Evolutionary conservation across 2,329 filamentous ascomycete genomes (phyloP), one percentile per base, ranked within the genome.

Genomic region (Curvularia lunata): DNA sequence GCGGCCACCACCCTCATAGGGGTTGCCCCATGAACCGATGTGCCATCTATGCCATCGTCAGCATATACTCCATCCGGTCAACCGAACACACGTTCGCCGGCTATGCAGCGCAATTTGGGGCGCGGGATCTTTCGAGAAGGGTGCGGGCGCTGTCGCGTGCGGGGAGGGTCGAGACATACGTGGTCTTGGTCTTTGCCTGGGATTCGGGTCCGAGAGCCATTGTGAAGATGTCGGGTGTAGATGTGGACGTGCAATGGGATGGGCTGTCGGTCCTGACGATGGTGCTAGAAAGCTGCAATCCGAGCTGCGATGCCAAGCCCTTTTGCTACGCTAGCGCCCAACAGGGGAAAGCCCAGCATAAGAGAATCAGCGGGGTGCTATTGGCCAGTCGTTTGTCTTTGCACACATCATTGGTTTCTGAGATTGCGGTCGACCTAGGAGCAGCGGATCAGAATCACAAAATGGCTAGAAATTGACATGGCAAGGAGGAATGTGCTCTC

Each of bases 11-110:
- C 69, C 73, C 72, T 80, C 71, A 64, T 74, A 74, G 32, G 74
- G 74, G 67, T 76, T 75, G 50, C 74, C 74, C 74, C 74, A 76
- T 55, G 58, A 66, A 62, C 74, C 74, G 54, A 76, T 75, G 66
- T 74, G 71, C 66, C 67, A 76, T 67, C 74, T 76, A 56, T 61
- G 37, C 42, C 16, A 45, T 23, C 62, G 60, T 66, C 54, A 68
- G 65, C 54, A 55, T 55, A 18, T 45, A 54, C 32, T 48, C 37
- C 47, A 25, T 51, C n/a, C 52, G 47, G 40, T 52, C 28, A 38
- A 48, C n/a, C 32, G 27, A 12, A 56, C 32, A 52, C 57, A 58
- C 45, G 48, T 57, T 60, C 34, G 52, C 30, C 57, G 41, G 13
- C 38, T 30, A 27, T 40, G 47, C 13, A 48, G 52, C 34, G 56